A percentile compares a stretch with the other conserved stretches of the same genome.
phyloP scores from a whole-genome alignment of 176 grass and related monocot species.

The Carex pumila region DNA sequence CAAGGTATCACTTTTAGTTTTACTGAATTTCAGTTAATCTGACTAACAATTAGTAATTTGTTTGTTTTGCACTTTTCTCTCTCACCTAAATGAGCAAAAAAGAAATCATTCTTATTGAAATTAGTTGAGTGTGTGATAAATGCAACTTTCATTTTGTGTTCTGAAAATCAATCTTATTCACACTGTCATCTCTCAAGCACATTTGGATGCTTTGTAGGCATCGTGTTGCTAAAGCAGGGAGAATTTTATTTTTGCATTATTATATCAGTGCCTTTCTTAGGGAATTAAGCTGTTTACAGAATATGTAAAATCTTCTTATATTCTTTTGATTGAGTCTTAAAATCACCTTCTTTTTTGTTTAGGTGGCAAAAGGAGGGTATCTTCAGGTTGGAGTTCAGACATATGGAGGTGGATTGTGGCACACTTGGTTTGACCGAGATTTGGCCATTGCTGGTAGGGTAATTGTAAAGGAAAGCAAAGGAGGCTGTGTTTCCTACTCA shows the following conservation, averaged over 20 bases:
- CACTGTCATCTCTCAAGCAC: not conserved
- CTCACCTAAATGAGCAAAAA: not conserved
- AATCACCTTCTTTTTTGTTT: not conserved
- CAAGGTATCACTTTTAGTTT: constrained; percentile 39
- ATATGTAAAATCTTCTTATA: not conserved
- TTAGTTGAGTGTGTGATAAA: not conserved
- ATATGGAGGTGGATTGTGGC: constrained; percentile 90
- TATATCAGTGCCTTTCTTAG: not conserved
- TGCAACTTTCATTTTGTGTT: not conserved
- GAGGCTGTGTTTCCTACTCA: constrained; percentile 38
- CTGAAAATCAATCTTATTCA: not conserved
- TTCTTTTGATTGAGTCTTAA: not conserved
- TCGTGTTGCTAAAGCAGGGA: not conserved
- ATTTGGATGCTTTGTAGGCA: not conserved
- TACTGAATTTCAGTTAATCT: not conserved
- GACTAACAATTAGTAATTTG: not conserved
- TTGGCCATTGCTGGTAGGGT: constrained; percentile 83
- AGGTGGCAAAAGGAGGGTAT: constrained; percentile 89
- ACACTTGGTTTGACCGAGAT: constrained; percentile 98
- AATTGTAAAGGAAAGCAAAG: constrained; percentile 51
- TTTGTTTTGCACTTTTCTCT: not conserved
- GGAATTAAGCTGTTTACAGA: not conserved
- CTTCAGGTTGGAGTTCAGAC: constrained; percentile 89
- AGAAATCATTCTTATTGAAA: not conserved
- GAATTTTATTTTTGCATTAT: not conserved